Evolutionary conservation across 2,329 filamentous ascomycete genomes (phyloP).

Genomic region (Fusarium transvaalense): DNA sequence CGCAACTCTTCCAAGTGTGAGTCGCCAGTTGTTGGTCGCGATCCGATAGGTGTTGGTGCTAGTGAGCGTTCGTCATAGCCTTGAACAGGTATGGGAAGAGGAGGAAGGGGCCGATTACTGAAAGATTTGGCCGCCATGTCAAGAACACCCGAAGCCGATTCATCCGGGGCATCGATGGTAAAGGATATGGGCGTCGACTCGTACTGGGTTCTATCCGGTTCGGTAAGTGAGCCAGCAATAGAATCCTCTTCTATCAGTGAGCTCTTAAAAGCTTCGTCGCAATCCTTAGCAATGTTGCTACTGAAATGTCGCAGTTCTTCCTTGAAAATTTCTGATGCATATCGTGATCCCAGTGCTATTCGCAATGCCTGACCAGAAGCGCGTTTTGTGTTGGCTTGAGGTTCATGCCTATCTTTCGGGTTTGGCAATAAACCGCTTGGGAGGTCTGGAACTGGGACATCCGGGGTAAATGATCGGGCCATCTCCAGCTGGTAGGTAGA

Average conservation of each 20-base stretch:
- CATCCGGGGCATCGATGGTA: slow-evolving; percentile 53
- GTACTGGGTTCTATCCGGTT: slow-evolving; percentile 50
- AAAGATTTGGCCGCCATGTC: slow-evolving; percentile 54
- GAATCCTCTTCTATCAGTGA: slow-evolving; percentile 60
- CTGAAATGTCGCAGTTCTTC: slow-evolving; percentile 89
- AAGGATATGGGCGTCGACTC: slow-evolving; percentile 60
- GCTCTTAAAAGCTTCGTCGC: slow-evolving; percentile 91
- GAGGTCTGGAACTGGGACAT: slow-evolving; percentile 46
- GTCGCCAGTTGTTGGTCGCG: slow-evolving; percentile 46
- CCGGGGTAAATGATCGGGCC: slow-evolving; percentile 49
- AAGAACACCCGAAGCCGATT: slow-evolving; percentile 24
- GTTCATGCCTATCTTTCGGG: slow-evolving; percentile 33
- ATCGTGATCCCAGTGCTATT: slow-evolving; percentile 35
- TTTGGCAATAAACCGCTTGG: slow-evolving; percentile 47
- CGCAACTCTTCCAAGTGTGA: slow-evolving; percentile 41
- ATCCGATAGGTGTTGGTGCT: slow-evolving; percentile 36
- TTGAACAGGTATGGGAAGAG: slow-evolving; percentile 56
- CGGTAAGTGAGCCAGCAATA: slow-evolving; percentile 52
- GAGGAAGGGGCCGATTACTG: slow-evolving; percentile 65
- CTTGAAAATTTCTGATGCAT: slow-evolving; percentile 60
- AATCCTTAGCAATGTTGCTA: slow-evolving; percentile 86
- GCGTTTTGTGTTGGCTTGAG: slow-evolving; percentile 18
- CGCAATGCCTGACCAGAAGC: slow-evolving; percentile 18
- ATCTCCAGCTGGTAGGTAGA: slow-evolving; percentile 40
- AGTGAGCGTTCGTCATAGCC: slow-evolving; percentile 31